Base-by-base conservation (phyloP, 2,329 filamentous ascomycete species). In the Aschersonia sp. region DNA sequence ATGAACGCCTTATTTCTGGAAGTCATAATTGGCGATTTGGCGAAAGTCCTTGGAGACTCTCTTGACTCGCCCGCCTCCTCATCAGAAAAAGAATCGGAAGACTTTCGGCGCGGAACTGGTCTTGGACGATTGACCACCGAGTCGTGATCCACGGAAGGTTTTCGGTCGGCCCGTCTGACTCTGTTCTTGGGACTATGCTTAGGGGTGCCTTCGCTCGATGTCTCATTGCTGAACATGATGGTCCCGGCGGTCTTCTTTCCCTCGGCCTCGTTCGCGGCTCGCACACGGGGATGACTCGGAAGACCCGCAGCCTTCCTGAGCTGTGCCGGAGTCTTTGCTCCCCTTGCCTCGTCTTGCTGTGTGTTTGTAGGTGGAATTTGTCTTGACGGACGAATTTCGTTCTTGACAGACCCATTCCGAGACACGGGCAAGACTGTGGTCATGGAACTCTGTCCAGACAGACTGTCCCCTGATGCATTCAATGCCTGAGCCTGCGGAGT, bases 191-290 rank as follows among this genome's bases (percentile, higher is more conserved):
- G 35, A 12, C 7, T 38, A 12, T 38, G 35, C 2, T 12, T 38
- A 7, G 12, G 7, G 1, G 75, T 73, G 48, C 80, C 65, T 47
- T 78, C 65, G 51, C 77, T 78, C 38, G 74, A 65, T 48, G 78
- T 75, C 45, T 72, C 67, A 50, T 77, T 78, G 45, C 79, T 59
- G 47, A 77, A 70, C 69, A 79, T 71, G 44, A 78, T 68, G 4
- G 70, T 77, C 50, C 72, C 68, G 30, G 45, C 49, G 49, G 43
- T 45, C 6, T 48, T 4, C 47, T 51, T 52, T 9, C 65, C 65
- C 31, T 59, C 53, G 47, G 45, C 58, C 63, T 66, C 53, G 9
- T 38, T 38, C 35, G 35, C 4, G 35, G 62, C 61, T 47, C 61
- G 60, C 4, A 68, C 62, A 35, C 65, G 63, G 3, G 73, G 73